Conservation (phyloP, 306 rosid genomes). For the Gastrolobium villosum region DNA sequence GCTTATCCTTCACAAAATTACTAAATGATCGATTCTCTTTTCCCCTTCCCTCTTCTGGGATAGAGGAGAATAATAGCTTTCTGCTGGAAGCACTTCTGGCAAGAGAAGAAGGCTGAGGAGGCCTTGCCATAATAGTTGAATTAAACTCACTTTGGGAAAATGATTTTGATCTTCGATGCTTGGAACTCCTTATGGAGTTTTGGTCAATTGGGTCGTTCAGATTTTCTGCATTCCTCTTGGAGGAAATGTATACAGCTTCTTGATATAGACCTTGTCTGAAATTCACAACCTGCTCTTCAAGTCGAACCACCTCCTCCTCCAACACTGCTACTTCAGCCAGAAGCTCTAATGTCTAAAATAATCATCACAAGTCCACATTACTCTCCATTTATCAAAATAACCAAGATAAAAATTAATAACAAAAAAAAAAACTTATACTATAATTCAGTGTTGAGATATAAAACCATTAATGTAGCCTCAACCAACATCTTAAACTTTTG, state of each 20-base stretch:
- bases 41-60: slow-evolving; percentile 77
- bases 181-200: slow-evolving; percentile 58
- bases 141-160: slow-evolving; percentile 78
- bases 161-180: slow-evolving; percentile 89
- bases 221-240: slow-evolving; percentile 77
- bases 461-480: no score
- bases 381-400: slow-evolving; percentile 5
- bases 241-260: slow-evolving; percentile 82
- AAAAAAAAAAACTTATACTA: background rate
- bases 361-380: slow-evolving; percentile 32
- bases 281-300: slow-evolving; percentile 95
- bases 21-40: slow-evolving; percentile 72
- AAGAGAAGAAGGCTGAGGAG: slow-evolving; percentile 78
- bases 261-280: slow-evolving; percentile 94
- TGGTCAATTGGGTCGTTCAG: slow-evolving; percentile 64
- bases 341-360: slow-evolving; percentile 87
- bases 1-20: slow-evolving; percentile 65
- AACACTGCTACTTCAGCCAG: slow-evolving; percentile 97
- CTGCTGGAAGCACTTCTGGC: slow-evolving; percentile 82
- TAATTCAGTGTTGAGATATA: no score
- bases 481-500: no score
- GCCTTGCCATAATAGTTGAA: slow-evolving; percentile 52
- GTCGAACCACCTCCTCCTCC: slow-evolving; percentile 91
- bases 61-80: slow-evolving; percentile 58
- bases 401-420: no score